These are phyloP conservation scores for Vigna radiata DNA, from an alignment of 306 rosid species.

Conservation along the genomic window DNA sequence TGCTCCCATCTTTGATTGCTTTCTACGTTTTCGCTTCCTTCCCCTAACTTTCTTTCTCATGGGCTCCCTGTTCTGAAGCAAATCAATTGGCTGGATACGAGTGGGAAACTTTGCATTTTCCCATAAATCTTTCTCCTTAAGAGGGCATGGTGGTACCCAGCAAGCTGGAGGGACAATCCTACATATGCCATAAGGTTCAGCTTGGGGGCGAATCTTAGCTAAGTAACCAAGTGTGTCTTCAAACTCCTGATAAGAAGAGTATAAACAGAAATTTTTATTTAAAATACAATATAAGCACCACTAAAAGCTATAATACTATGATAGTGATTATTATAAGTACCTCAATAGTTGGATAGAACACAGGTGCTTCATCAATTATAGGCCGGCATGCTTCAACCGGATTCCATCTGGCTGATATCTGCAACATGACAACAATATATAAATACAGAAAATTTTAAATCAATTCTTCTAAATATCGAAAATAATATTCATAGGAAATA, in stretches of 20 bases:
- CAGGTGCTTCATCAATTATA: slow-evolving; percentile 76
- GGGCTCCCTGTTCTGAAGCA: slow-evolving; percentile 93
- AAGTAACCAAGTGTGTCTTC: slow-evolving; percentile 83
- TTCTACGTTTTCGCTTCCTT: slow-evolving; percentile 72
- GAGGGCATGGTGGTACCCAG: slow-evolving; percentile 87
- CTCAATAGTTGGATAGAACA: slow-evolving; percentile 80
- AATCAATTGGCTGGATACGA: slow-evolving; percentile 83
- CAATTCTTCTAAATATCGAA: not conserved
- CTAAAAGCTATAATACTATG: slow-evolving; percentile 13
- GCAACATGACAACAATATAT: slow-evolving; percentile 42
- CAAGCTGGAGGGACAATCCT: slow-evolving; percentile 87
- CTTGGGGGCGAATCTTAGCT: slow-evolving; percentile 76
- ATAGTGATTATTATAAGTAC: slow-evolving; percentile 47
- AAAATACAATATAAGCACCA: slow-evolving; percentile 25
- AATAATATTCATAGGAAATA: slow-evolving; percentile 16
- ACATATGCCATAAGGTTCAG: slow-evolving; percentile 86
- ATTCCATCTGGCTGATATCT: slow-evolving; percentile 79
- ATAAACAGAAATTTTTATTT: slow-evolving; percentile 7
- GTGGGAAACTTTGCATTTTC: slow-evolving; percentile 80
- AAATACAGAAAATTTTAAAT: not conserved
- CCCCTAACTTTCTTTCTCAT: slow-evolving; percentile 80
- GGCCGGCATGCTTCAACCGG: slow-evolving; percentile 78
- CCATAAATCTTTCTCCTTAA: slow-evolving; percentile 74
- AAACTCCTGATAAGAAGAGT: slow-evolving; percentile 68
- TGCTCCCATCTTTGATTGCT: slow-evolving; percentile 58